A percentile compares a stretch with the other conserved stretches of the same genome.
phyloP scores from a whole-genome alignment of 345 rosid species.

The Gossypium ekmanianum region DNA sequence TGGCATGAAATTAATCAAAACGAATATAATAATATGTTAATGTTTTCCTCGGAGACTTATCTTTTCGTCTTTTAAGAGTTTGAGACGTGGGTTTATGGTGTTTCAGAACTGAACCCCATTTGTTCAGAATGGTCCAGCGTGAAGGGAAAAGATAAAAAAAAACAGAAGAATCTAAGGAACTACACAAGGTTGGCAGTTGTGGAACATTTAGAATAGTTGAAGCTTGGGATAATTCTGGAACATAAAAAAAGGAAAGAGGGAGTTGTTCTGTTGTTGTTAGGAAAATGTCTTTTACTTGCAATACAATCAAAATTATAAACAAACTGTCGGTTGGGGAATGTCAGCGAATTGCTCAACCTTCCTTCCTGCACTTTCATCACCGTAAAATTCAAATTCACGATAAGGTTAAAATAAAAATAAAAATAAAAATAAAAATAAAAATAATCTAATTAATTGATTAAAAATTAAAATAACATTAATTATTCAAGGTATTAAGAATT shows the following conservation, averaged over 20 bases:
- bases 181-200: background rate
- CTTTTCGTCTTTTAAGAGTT: background rate
- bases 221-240: background rate
- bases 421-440: background rate
- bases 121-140: background rate
- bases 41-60: background rate
- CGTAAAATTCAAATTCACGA: background rate
- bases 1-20: too few relatives aligned
- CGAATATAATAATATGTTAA: too few relatives aligned
- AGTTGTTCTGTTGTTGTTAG: background rate
- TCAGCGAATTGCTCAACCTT: conserved; percentile 14
- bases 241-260: too few relatives aligned
- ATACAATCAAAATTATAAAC: background rate
- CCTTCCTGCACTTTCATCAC: background rate
- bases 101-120: background rate
- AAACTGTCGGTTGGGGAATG: background rate
- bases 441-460: background rate
- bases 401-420: background rate
- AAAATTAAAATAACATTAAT: too few relatives aligned
- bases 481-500: too few relatives aligned
- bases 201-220: background rate
- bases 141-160: background rate
- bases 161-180: background rate
- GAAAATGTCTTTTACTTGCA: conserved; percentile 16
- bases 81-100: background rate